Base-by-base conservation (phyloP, 169 alveolate species). In the Eimeria necatrix region DNA sequence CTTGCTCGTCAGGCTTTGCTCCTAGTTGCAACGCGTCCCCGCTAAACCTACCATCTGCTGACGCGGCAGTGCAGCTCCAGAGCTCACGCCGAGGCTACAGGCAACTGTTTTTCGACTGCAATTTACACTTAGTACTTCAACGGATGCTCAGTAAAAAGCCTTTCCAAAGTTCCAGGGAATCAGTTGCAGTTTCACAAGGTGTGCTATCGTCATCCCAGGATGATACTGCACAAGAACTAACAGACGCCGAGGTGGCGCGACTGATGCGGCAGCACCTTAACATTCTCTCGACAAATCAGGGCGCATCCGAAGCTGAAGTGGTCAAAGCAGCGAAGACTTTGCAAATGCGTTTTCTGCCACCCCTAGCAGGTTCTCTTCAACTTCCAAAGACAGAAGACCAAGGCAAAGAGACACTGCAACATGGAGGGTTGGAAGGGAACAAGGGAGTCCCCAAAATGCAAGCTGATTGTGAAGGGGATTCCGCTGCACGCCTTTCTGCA, bases 251-350 rank as follows among this genome's bases (percentile, higher is more conserved):
- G 41, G 91, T 83, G 53, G 74, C 91, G 18, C 74, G 91, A 6
- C 74, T 83, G 73, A 83, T 83, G 91, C 71, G 91, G 41, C 91
- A 83, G 59, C 91, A 83, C 74, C 74, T 83, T n/a, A n/a, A 83
- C 59, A 83, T 83, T 53, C 91, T 83, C 0, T 24, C 53, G 9
- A 6, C 91, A 1, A 53, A 14, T 56, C 91, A 56, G 22, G 20
- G 22, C 20, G 74, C 74, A 56, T 52, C 91, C 5, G 76, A 83
- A 53, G 91, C 26, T 0, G 91, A 83, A 53, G 91, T 83, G 8
- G 24, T 56, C 26, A 18, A 41, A 20, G 91, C 91, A 56, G 91
- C 91, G 14, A 83, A 83, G 22, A 26, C 24, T 4, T 52, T 83
- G 56, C 74, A 83, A 24, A 59, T 53, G 56, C 73, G 60, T 6